Evolutionary conservation across 1,139 yeast species (phyloP).

Genomic region (Ogataea hybrid): DNA sequence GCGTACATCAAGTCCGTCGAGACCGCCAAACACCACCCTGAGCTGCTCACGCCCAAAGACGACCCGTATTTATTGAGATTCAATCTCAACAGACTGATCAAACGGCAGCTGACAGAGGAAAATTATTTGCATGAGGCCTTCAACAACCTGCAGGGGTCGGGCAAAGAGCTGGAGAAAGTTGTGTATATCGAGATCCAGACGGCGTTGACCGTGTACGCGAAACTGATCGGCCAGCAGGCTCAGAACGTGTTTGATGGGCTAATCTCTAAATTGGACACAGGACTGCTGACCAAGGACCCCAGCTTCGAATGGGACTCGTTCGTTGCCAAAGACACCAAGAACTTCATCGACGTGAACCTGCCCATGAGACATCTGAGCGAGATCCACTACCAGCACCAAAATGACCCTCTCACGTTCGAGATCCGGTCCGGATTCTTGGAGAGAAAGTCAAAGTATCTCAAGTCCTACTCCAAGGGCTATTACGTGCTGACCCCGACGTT

Average conservation of each 20-base stretch:
- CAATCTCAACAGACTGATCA: slow-evolving; percentile 71
- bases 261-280: slow-evolving; percentile 65
- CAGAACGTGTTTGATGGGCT: slow-evolving; percentile 63
- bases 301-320: slow-evolving; percentile 89
- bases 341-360: slow-evolving; percentile 72
- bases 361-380: slow-evolving; percentile 68
- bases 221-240: slow-evolving; percentile 64
- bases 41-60: slow-evolving; percentile 40
- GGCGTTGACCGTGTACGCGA: slow-evolving; percentile 71
- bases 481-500: slow-evolving; percentile 87
- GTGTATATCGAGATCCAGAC: slow-evolving; percentile 85
- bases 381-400: slow-evolving; percentile 62
- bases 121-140: slow-evolving; percentile 85
- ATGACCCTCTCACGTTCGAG: slow-evolving; percentile 67
- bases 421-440: slow-evolving; percentile 82
- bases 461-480: slow-evolving; percentile 87
- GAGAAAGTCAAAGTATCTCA: slow-evolving; percentile 85
- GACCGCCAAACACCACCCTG: slow-evolving; percentile 32
- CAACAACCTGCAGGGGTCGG: slow-evolving; percentile 81
- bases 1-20: slow-evolving; percentile 49
- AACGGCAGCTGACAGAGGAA: slow-evolving; percentile 77
- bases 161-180: slow-evolving; percentile 84
- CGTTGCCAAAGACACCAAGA: slow-evolving; percentile 63
- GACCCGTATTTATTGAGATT: slow-evolving; percentile 84
- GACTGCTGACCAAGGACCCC: slow-evolving; percentile 76